Evolutionary conservation across 768 basidiomycete genomes (phyloP), one percentile per base, ranked within the genome.

Genomic region (Phaeotremella skinneri): DNA sequence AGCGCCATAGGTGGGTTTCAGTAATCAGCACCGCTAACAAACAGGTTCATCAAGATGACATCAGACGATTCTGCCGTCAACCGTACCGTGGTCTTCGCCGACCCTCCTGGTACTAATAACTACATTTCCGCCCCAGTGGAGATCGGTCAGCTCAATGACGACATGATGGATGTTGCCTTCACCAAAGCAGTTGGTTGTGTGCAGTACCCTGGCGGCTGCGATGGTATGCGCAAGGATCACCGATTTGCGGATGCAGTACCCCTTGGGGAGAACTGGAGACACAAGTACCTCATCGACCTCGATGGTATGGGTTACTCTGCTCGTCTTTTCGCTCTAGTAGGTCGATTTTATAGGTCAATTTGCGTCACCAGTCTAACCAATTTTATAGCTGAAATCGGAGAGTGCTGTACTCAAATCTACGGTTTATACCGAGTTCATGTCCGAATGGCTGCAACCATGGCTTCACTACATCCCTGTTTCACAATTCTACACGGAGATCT

Each of bases 251-350:
- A 88, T 52, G 81, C 88, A 0, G 90, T 89, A 1, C 86, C 87
- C 2, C 79, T 98, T 0, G 90, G 90, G 4, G 82, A 85, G 55
- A 87, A 91, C 69, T 98, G 93, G 93, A 81, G 85, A 58, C 90
- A 92, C 80, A 94, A 96, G 79, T 91, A 93, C 70, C 81, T 94
- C 32, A 78, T 93, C 61, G 93, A 97, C 76, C 77, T 98, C 56
- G 93, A 96, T 70, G 93, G 94, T 16, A 93, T 92, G 89, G 87
- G 89, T 20, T 98, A 97, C 76, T 91, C 88, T 26, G 93, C 87
- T 2, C 82, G 91, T 13, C 59, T 76, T n/a, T 92, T 96, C 75
- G 85, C 76, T 34, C 62, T 78, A 64, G 64, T 76, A 42, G 62
- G 72, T 67, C 2, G 2, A 9, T 37, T 16, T 53, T 37, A n/a